These are phyloP conservation scores for Pythium brassicae DNA, from an alignment of 352 stramenopile species.

Conservation along the genomic window DNA sequence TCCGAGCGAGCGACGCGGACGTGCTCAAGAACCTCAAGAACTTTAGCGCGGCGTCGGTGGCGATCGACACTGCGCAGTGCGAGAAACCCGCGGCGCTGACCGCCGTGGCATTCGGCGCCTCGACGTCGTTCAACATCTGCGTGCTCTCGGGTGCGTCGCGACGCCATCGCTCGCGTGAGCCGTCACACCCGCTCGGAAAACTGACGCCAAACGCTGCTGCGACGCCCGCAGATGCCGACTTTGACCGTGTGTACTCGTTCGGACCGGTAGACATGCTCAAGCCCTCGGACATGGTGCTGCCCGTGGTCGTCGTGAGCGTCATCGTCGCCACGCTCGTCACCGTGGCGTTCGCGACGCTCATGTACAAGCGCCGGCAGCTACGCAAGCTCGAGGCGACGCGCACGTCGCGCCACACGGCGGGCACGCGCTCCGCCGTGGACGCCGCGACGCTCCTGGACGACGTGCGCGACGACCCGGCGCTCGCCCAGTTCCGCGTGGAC, in stretches of 20 bases:
- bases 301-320: conserved; percentile 3
- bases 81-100: neutral
- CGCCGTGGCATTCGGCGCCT: neutral
- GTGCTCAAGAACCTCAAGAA: neutral
- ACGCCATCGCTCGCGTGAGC: neutral
- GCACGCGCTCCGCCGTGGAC: conserved; percentile 4
- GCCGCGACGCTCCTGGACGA: conserved; percentile 34
- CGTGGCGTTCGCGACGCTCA: conserved; percentile 1
- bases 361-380: conserved; percentile 12
- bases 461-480: conserved; percentile 41
- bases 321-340: conserved; percentile 3
- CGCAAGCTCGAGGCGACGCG: conserved; percentile 11
- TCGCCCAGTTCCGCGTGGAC: conserved; percentile 43
- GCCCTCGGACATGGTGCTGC: conserved; percentile 1
- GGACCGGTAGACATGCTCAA: neutral
- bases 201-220: neutral
- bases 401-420: conserved; percentile 6
- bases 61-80: neutral
- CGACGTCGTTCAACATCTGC: conserved; percentile 3
- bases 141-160: conserved; percentile 7
- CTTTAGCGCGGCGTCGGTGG: conserved; percentile 4
- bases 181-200: too few relatives aligned
- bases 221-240: conserved; percentile 8
- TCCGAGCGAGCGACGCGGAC: conserved; percentile 6
- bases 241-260: conserved; percentile 8